These are phyloP conservation scores for Sclerotinia nivalis DNA, from an alignment of 2,329 filamentous ascomycete species.

Conservation along the genomic window DNA sequence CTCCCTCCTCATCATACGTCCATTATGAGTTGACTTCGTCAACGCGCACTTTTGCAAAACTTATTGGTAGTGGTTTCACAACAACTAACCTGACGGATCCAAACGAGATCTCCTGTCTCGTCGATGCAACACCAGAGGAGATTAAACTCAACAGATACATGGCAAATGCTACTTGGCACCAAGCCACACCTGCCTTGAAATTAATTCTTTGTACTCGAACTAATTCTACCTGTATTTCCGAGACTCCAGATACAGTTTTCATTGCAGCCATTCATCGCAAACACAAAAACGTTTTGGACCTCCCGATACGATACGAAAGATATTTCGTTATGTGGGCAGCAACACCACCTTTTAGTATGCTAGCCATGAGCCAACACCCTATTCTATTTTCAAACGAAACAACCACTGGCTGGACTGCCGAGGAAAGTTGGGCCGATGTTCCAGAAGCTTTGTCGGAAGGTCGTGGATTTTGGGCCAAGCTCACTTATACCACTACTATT, in stretches of 20 bases:
- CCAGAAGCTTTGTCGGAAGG: conserved; percentile 26
- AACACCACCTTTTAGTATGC: conserved; percentile 41
- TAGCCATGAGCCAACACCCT: conserved; percentile 42
- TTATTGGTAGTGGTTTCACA: conserved; percentile 33
- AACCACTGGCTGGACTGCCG: conserved; percentile 41
- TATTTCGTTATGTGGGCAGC: conserved; percentile 45
- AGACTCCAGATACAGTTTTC: conserved; percentile 39
- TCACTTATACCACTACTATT: conserved; percentile 46
- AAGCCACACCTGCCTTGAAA: conserved; percentile 44
- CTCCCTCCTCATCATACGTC: conserved; percentile 41
- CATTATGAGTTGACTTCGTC: conserved; percentile 43
- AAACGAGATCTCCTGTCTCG: conserved; percentile 31
- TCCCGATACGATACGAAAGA: conserved; percentile 45
- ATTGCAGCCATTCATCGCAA: conserved; percentile 44
- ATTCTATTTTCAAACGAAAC: conserved; percentile 44
- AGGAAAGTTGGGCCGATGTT: conserved; percentile 43
- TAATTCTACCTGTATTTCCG: conserved; percentile 34
- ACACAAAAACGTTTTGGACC: conserved; percentile 40
- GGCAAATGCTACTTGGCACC: conserved; percentile 42
- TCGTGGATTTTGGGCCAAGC: conserved; percentile 38
- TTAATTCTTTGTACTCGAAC: conserved; percentile 43
- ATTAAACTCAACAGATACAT: conserved; percentile 25
- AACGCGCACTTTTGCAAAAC: conserved; percentile 34
- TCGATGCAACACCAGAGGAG: conserved; percentile 26
- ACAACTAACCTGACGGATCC: conserved; percentile 33